phyloP scores from a whole-genome alignment of 73 alveolate species.

The Paramecium sexaurelia region DNA sequence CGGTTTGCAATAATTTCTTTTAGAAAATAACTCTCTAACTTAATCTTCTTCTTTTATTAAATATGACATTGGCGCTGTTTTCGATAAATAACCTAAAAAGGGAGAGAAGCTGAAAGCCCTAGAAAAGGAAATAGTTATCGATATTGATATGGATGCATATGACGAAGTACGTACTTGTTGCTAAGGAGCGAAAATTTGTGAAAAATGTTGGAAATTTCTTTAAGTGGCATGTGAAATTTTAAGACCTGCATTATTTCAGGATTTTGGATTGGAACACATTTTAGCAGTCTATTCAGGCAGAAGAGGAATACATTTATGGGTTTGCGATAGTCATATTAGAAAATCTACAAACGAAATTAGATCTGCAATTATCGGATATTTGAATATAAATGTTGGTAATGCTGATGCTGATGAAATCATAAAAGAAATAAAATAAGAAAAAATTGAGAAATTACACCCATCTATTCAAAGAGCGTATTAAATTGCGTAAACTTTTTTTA shows the following conservation, averaged over 20 bases:
- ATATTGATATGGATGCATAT: constrained; percentile 98
- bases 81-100: constrained; percentile 78
- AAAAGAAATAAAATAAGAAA: not conserved
- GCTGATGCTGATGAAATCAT: not conserved
- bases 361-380: constrained; percentile 87
- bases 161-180: constrained; percentile 98
- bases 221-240: constrained; percentile 88
- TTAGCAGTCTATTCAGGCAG: constrained; percentile 98
- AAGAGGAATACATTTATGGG: constrained; percentile 99
- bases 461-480: constrained; percentile 76
- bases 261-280: constrained; percentile 90
- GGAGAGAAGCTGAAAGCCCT: not conserved
- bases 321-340: constrained; percentile 93
- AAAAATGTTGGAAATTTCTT: constrained; percentile 96
- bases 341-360: constrained; percentile 88
- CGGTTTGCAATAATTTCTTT: constrained; percentile 13
- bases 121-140: constrained; percentile 96
- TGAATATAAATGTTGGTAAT: constrained; percentile 57
- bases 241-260: constrained; percentile 80
- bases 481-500: constrained; percentile 69
- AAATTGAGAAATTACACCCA: constrained; percentile 77
- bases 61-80: constrained; percentile 98
- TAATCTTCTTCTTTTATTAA: constrained; percentile 78
- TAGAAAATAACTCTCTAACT: constrained; percentile 77
- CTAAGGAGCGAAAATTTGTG: constrained; percentile 93